Base-by-base conservation (phyloP, 345 rosid genomes). In the Moricandia moricandioides region DNA sequence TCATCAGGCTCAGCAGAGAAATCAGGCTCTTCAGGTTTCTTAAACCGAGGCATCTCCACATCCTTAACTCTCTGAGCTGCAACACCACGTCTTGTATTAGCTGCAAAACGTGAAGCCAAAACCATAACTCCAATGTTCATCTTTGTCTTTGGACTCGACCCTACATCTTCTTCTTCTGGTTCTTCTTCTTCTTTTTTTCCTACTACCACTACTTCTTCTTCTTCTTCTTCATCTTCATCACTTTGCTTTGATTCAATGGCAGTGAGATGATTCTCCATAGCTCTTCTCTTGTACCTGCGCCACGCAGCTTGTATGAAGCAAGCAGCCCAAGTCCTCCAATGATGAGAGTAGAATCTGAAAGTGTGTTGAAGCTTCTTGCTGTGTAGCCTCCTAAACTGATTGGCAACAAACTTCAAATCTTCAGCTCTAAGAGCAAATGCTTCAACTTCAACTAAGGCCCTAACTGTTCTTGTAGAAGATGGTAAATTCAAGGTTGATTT, bases 301-400 rank as follows among this genome's bases (percentile, higher is more conserved):
- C 97, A 94, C 35, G 97, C 96, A 0, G 96, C 96, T 80, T 91
- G 97, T 71, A 91, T 90, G 76, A 91, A 94, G 79, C 97, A 91
- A 34, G 95, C 91, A 14, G 89, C 97, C 97, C 97, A 94, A 57
- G 93, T 89, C 79, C 98, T 87, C 98, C 98, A 91, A 66, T 94
- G 98, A 74, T 91, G 85, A 58, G 98, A 94, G 78, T 91, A 88
- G 60, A 90, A 91, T 51, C 96, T 83, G 74, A 94, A 90, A 0
- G 97, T 90, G 73, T 91, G 98, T 59, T 94, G 98, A 73, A 91
- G 89, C 80, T 86, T 90, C 87, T 94, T 94, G 85, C 97, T 94
- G 51, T 91, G 98, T 54, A 94, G 86, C 62, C 97, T 85, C 60
- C 96, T 83, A 71, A 94, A 93, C 66, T 93, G 97, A 68, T 91